These are phyloP conservation scores for Fusarium verticillioides DNA, from an alignment of 2,329 filamentous ascomycete species.

Conservation along the genomic window DNA sequence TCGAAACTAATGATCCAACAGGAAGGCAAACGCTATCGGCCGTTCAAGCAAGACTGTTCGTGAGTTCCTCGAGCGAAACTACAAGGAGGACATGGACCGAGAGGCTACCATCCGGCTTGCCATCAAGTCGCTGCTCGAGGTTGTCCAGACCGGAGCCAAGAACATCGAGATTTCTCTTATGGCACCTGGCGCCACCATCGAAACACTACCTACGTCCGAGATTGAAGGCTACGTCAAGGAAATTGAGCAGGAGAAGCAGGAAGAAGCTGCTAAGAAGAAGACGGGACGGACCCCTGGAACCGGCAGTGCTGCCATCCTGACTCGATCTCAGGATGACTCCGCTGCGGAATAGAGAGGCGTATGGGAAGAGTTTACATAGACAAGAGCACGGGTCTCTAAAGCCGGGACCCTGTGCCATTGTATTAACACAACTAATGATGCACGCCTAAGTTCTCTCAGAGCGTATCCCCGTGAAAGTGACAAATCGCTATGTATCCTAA, in stretches of 20 bases:
- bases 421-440: constrained; percentile 53
- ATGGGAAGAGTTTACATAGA: constrained; percentile 40
- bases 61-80: constrained; percentile 98
- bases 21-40: constrained; percentile 99
- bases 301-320: constrained; percentile 78
- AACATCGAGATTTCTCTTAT: constrained; percentile 99
- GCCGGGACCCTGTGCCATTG: constrained; percentile 48
- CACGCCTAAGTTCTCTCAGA: constrained; percentile 34
- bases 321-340: constrained; percentile 63
- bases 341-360: constrained; percentile 49
- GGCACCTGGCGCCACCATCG: constrained; percentile 89
- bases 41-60: constrained; percentile 98
- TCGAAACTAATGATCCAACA: constrained; percentile 52
- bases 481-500: constrained; percentile 43
- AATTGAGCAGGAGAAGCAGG: constrained; percentile 99
- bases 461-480: constrained; percentile 31
- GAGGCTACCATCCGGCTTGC: constrained; percentile 96
- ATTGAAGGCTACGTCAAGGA: constrained; percentile 98
- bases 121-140: constrained; percentile 97
- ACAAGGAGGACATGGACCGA: constrained; percentile 97
- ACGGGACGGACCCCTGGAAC: constrained; percentile 77
- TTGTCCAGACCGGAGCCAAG: constrained; percentile 98
- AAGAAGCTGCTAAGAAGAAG: constrained; percentile 98
- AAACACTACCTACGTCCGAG: constrained; percentile 94
- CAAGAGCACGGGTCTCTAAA: constrained; percentile 41